Evolutionary conservation across 2,329 filamentous ascomycete genomes (phyloP).

Genomic region (Colletotrichum musicola): DNA sequence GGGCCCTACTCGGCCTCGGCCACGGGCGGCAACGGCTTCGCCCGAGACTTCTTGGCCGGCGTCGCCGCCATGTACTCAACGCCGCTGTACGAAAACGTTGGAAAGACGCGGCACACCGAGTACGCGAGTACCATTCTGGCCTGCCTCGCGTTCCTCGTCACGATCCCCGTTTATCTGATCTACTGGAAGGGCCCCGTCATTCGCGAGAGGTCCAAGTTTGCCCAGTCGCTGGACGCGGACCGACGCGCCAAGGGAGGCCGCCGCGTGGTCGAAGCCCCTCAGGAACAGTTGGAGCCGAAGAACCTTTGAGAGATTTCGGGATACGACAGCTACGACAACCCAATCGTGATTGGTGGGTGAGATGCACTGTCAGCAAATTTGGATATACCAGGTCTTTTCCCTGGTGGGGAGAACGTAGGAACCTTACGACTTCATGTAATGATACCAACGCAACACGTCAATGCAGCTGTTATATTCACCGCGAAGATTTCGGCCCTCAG

Average conservation of each 20-base stretch:
- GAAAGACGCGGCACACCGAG: slow-evolving; percentile 58
- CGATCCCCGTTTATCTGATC: slow-evolving; percentile 39
- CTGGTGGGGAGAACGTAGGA: too few species aligned
- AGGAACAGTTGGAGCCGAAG: slow-evolving; percentile 18
- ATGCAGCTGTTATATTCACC: too few species aligned
- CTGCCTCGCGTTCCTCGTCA: slow-evolving; percentile 47
- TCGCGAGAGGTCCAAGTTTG: slow-evolving; percentile 39
- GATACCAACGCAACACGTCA: too few species aligned
- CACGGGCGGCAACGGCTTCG: slow-evolving; percentile 75
- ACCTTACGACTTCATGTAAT: too few species aligned
- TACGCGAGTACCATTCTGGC: slow-evolving; percentile 67
- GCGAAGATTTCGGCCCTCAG: too few species aligned
- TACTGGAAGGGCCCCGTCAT: slow-evolving; percentile 38
- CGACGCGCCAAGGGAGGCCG: slow-evolving; percentile 26
- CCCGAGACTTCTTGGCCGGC: slow-evolving; percentile 74
- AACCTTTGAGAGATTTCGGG: neutral
- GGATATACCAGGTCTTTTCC: too few species aligned
- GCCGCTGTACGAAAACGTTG: slow-evolving; percentile 64
- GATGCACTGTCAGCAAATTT: too few species aligned
- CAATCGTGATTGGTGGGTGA: too few species aligned
- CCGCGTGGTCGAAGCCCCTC: slow-evolving; percentile 11
- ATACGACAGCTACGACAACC: too few species aligned
- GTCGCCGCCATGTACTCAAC: slow-evolving; percentile 71
- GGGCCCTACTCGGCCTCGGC: slow-evolving; percentile 75
- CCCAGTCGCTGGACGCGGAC: slow-evolving; percentile 29